phyloP scores from a whole-genome alignment of 768 basidiomycete species.

The Tremella fuciformis region DNA sequence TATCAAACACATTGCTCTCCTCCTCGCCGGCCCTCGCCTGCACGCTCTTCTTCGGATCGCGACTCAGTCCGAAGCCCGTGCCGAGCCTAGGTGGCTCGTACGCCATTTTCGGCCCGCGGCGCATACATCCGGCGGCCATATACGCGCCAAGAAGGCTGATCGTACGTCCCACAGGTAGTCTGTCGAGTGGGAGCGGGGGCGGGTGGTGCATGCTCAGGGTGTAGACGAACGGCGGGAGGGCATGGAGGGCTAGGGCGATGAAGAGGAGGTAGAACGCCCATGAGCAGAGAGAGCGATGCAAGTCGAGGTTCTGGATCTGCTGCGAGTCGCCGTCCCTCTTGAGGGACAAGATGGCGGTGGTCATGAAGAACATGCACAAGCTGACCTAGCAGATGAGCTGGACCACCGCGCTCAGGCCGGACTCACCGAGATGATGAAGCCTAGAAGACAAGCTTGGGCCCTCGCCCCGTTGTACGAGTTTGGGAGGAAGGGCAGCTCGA shows the following conservation, averaged over 20 bases:
- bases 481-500: too few species aligned
- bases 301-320: constrained; percentile 1
- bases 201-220: constrained; percentile 14
- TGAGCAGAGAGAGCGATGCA: constrained; percentile 25
- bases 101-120: constrained; percentile 40
- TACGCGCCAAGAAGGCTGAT: constrained; percentile 8
- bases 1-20: constrained; percentile 33
- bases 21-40: constrained; percentile 3
- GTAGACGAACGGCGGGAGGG: constrained; percentile 26
- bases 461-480: too few species aligned
- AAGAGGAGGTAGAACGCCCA: constrained; percentile 18
- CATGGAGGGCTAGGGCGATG: constrained; percentile 13
- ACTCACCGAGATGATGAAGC: too few species aligned
- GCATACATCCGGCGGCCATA: constrained; percentile 29
- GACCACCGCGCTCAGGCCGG: too few species aligned
- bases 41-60: constrained; percentile 11
- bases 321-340: too few species aligned
- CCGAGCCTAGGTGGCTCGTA: constrained; percentile 30
- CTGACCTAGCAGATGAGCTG: too few species aligned
- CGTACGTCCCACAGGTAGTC: constrained; percentile 10
- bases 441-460: too few species aligned
- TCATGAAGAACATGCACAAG: too few species aligned
- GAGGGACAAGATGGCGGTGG: too few species aligned
- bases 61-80: constrained; percentile 39
- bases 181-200: not conserved